Conservation (phyloP, 345 rosid genomes). For the Alliaria petiolata region DNA sequence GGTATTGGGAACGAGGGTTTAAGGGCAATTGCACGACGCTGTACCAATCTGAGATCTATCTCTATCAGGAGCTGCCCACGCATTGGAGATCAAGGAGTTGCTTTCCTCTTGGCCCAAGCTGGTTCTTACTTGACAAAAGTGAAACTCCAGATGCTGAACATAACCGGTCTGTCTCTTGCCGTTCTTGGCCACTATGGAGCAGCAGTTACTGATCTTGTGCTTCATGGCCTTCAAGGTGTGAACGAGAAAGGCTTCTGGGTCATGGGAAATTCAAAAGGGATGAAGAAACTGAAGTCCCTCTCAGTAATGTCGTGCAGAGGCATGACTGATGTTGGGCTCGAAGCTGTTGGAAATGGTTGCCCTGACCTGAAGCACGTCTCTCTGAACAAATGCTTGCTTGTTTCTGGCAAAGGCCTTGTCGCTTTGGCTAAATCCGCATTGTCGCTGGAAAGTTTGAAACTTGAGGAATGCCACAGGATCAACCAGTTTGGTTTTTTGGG, state of each 20-base stretch:
- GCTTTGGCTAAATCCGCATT: conserved; percentile 60
- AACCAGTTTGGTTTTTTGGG: conserved; percentile 78
- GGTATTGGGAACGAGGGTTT: conserved; percentile 76
- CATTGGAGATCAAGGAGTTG: conserved; percentile 90
- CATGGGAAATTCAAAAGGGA: conserved; percentile 80
- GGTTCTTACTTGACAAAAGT: conserved; percentile 50
- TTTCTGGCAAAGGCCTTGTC: conserved; percentile 80
- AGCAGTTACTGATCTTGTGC: conserved; percentile 63
- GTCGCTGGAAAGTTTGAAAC: conserved; percentile 69
- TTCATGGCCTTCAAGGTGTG: conserved; percentile 63
- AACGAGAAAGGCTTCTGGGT: conserved; percentile 95
- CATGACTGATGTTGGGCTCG: conserved; percentile 78
- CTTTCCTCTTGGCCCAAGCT: conserved; percentile 58
- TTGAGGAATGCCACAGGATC: conserved; percentile 96
- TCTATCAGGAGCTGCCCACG: conserved; percentile 69
- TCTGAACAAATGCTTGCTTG: conserved; percentile 51
- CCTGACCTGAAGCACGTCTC: conserved; percentile 66
- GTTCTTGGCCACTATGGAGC: conserved; percentile 84
- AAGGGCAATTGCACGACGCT: conserved; percentile 60
- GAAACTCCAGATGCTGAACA: conserved; percentile 75
- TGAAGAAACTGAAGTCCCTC: conserved; percentile 78
- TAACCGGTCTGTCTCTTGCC: conserved; percentile 73
- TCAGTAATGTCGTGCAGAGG: conserved; percentile 65
- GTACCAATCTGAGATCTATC: conserved; percentile 64
- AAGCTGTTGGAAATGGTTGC: conserved; percentile 81